Evolutionary conservation across 2,329 filamentous ascomycete genomes (phyloP).

Genomic region (Ambrosiella cleistominuta): DNA sequence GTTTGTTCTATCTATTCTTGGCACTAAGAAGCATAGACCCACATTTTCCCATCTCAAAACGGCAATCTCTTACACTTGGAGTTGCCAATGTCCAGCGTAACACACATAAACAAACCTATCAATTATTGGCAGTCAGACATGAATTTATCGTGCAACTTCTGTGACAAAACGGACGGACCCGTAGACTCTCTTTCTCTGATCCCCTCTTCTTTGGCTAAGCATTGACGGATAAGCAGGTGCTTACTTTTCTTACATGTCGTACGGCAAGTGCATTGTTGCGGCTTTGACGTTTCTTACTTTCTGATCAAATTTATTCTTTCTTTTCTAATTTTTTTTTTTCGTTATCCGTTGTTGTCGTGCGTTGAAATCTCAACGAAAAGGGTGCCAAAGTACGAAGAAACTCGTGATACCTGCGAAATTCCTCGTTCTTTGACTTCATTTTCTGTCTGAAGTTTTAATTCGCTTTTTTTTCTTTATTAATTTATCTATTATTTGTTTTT

Average conservation of each 20-base stretch:
- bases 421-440: neutral
- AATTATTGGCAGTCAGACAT: neutral
- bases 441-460: neutral
- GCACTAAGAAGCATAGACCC: neutral
- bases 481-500: constrained; percentile 5
- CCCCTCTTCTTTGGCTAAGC: constrained; percentile 22
- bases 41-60: neutral
- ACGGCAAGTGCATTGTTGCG: neutral
- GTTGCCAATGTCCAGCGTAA: neutral
- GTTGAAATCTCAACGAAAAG: neutral
- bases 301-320: neutral
- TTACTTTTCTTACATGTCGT: neutral
- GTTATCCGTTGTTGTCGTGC: neutral
- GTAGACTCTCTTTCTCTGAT: neutral
- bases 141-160: neutral
- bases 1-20: too few species aligned
- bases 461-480: neutral
- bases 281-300: neutral
- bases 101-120: neutral
- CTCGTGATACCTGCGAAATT: neutral
- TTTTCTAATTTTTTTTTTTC: neutral
- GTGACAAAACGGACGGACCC: neutral
- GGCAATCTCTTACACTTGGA: neutral
- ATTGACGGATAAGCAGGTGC: neutral
- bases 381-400: neutral